Conservation (phyloP, 306 rosid genomes). For the Cicer pinnatifidum region DNA sequence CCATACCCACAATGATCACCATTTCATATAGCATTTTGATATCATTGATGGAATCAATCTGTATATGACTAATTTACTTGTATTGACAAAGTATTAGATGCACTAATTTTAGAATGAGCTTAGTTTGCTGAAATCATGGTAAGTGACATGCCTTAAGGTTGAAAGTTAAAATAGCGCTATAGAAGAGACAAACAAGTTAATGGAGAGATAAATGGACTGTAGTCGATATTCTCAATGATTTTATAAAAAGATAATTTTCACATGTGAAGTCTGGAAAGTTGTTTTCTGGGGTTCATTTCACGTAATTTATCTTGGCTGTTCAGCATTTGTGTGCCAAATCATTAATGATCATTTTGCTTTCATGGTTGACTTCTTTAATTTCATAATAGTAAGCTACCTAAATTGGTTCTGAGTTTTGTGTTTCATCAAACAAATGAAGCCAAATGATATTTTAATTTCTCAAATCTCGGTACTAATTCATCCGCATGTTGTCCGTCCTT, state of each 20-base stretch:
- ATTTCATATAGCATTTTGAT: slow-evolving; percentile 17
- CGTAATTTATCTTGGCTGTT: slow-evolving; percentile 38
- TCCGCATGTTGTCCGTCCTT: not conserved
- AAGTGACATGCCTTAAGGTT: slow-evolving; percentile 19
- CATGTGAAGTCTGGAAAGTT: slow-evolving; percentile 23
- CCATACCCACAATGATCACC: slow-evolving; percentile 21
- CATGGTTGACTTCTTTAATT: slow-evolving; percentile 21
- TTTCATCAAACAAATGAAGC: slow-evolving; percentile 35
- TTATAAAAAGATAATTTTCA: slow-evolving; percentile 19
- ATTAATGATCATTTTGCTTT: slow-evolving; percentile 28
- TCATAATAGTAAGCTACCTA: slow-evolving; percentile 21
- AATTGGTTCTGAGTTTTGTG: slow-evolving; percentile 29
- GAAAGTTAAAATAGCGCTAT: slow-evolving; percentile 35
- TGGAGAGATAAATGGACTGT: slow-evolving; percentile 32
- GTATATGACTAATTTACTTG: not conserved
- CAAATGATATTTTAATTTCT: slow-evolving; percentile 37
- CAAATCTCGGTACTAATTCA: slow-evolving; percentile 31
- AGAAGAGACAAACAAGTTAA: not conserved
- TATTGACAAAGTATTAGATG: not conserved
- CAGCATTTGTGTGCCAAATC: slow-evolving; percentile 26
- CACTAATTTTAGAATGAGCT: not conserved
- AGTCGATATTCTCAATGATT: not conserved
- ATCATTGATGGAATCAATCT: slow-evolving; percentile 30
- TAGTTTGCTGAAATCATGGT: slow-evolving; percentile 21
- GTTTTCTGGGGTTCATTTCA: slow-evolving; percentile 32